Percentiles rank a stretch among this genome's conserved stretches.
These are phyloP conservation scores for Solanum hybrid DNA, from an alignment of 305 asterid genomes.

Conservation along the genomic window DNA sequence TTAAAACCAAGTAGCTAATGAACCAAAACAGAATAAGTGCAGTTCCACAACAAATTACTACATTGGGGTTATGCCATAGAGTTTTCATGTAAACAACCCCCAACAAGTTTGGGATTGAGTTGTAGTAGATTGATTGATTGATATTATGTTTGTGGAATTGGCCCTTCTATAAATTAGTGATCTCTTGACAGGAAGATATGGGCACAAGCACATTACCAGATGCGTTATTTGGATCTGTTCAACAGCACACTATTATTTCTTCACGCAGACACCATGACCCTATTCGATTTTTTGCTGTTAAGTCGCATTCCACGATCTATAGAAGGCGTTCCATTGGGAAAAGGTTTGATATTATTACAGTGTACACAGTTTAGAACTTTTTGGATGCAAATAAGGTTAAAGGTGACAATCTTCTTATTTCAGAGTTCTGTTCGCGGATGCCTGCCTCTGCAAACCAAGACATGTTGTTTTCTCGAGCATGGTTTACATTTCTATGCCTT, in stretches of 20 bases:
- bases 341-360: constrained; percentile 8
- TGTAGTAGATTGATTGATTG: not conserved
- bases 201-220: constrained; percentile 16
- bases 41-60: not conserved
- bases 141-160: not conserved
- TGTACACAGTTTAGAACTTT: not conserved
- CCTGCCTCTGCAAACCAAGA: constrained; percentile 14
- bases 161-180: not conserved
- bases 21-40: not conserved
- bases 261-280: not conserved
- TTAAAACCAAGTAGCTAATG: not conserved
- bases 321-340: constrained; percentile 7
- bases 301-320: constrained; percentile 9
- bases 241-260: not conserved
- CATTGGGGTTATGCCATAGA: not conserved
- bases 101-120: not conserved
- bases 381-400: not conserved
- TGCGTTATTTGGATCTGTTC: constrained; percentile 8
- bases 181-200: constrained; percentile 17
- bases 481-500: constrained; percentile 4
- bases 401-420: not conserved
- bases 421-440: constrained; percentile 10
- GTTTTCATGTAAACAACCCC: not conserved
- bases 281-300: constrained; percentile 2
- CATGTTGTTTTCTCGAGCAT: not conserved